Conservation (phyloP, 2,329 filamentous ascomycete species). For the Apiospora hydei region DNA sequence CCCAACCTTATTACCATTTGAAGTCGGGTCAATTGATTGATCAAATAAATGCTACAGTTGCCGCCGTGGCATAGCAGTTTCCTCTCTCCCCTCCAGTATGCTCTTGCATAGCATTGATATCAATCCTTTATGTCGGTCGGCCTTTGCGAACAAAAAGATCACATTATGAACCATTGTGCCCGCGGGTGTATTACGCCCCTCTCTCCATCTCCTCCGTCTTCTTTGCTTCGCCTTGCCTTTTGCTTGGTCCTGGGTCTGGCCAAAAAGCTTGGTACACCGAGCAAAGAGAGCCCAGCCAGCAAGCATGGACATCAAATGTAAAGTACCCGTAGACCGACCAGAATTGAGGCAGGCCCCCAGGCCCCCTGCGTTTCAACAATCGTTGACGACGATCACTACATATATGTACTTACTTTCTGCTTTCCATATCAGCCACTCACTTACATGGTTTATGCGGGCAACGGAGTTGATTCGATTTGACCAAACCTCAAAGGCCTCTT, state of each 20-base stretch:
- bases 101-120: neutral
- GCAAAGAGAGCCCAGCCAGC: neutral
- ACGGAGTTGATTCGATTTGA: constrained; percentile 12
- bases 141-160: neutral
- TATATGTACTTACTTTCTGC: neutral
- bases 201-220: neutral
- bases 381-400: neutral
- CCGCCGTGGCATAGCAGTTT: neutral
- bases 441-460: neutral
- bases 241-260: no score
- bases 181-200: neutral
- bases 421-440: constrained; percentile 2
- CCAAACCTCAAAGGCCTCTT: constrained; percentile 5
- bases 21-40: neutral
- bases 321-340: neutral
- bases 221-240: constrained; percentile 1
- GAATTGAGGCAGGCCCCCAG: neutral
- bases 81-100: constrained; percentile 1
- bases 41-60: neutral
- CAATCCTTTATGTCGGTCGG: neutral
- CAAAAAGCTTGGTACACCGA: constrained; percentile 15
- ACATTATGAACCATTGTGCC: neutral
- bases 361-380: neutral
- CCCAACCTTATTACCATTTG: constrained; percentile 6
- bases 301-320: constrained; percentile 1